Conservation (phyloP, 805 yeast genomes). For the Grigorovia humatica region DNA sequence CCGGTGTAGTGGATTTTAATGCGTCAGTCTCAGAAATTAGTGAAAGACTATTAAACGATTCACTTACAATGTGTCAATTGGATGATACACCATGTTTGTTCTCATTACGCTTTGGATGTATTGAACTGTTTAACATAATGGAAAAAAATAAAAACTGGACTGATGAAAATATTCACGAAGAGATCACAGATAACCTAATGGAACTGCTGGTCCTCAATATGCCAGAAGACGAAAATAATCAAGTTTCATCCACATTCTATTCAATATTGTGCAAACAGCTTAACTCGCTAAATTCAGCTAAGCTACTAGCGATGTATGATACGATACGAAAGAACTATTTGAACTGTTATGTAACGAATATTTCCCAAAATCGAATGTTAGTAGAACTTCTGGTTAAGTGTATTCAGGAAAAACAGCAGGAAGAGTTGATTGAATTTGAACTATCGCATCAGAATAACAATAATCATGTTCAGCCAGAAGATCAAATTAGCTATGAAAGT, state of each 20-base stretch:
- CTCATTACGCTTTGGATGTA: conserved; percentile 38
- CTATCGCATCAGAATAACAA: conserved; percentile 33
- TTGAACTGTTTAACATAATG: conserved; percentile 34
- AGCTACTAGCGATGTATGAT: neutral
- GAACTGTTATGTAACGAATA: conserved; percentile 5
- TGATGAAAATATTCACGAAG: conserved; percentile 25
- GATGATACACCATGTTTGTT: conserved; percentile 28
- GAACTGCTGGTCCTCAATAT: conserved; percentile 32
- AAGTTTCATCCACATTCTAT: conserved; percentile 29
- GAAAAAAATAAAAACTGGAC: conserved; percentile 25
- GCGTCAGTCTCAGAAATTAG: conserved; percentile 35
- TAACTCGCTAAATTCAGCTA: conserved; percentile 3
- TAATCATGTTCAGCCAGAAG: conserved; percentile 15
- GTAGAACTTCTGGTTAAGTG: conserved; percentile 31
- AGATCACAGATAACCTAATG: conserved; percentile 34
- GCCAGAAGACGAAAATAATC: conserved; percentile 14
- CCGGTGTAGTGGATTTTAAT: conserved; percentile 32
- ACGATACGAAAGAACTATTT: too few relatives aligned
- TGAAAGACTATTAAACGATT: conserved; percentile 31
- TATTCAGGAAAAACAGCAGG: conserved; percentile 43
- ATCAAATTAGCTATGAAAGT: conserved; percentile 4
- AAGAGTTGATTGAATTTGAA: conserved; percentile 51
- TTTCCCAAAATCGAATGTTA: conserved; percentile 37
- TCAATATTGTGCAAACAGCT: conserved; percentile 29
- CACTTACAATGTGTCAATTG: conserved; percentile 23